Conservation (phyloP, 805 yeast species). For the Pichia insulana region DNA sequence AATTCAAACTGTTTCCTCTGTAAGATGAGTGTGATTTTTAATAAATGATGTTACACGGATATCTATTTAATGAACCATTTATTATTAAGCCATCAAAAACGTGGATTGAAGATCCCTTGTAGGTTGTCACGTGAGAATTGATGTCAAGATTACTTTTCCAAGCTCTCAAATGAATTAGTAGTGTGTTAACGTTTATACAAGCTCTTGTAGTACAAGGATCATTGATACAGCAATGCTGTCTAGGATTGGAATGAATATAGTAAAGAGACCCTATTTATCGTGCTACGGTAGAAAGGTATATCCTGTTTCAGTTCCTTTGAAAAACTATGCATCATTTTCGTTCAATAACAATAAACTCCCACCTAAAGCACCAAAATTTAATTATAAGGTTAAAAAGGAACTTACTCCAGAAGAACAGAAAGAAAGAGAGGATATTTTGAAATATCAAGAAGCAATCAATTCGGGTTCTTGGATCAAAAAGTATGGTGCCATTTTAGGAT, state of each 20-base stretch:
- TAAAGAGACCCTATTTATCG: neutral
- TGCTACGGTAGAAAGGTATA: neutral
- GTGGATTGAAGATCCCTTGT: no score
- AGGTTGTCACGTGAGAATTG: no score
- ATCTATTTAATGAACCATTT: no score
- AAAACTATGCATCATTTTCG: neutral
- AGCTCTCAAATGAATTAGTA: no score
- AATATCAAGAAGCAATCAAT: constrained; percentile 27
- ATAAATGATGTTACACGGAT: no score
- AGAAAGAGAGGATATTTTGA: constrained; percentile 23
- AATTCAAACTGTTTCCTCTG: no score
- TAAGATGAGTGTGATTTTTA: no score
- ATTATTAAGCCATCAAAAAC: no score
- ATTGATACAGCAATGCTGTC: no score
- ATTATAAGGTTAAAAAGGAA: constrained; percentile 20
- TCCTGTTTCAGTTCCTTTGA: neutral
- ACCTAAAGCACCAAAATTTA: constrained; percentile 21
- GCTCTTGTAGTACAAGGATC: no score
- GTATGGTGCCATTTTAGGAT: constrained; percentile 47
- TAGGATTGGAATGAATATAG: neutral
- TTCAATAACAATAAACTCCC: constrained; percentile 4
- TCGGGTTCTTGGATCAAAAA: constrained; percentile 29
- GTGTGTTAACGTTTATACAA: no score
- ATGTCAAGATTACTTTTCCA: no score
- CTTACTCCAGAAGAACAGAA: constrained; percentile 23